Percentiles rank a stretch among this genome's conserved stretches.
Conservation (phyloP, 352 stramenopile species). For the Phytophthora pisi region DNA sequence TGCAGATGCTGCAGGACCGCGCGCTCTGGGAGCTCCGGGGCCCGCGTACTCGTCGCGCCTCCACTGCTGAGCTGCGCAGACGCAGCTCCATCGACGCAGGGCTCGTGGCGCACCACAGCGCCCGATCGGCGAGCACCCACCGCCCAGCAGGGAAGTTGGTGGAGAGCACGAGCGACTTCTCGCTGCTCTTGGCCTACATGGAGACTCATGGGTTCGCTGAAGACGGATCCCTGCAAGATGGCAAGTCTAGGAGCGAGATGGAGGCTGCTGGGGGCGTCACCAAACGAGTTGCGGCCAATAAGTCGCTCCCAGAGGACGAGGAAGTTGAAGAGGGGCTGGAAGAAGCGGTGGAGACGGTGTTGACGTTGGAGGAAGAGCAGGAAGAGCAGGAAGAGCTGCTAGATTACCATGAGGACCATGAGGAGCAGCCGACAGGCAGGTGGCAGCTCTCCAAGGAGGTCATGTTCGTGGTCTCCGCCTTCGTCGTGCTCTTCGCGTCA, state of each 20-base stretch:
- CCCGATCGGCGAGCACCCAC: slow-evolving; percentile 18
- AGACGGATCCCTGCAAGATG: background rate
- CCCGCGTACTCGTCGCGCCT: slow-evolving; percentile 19
- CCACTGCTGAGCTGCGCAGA: slow-evolving; percentile 19
- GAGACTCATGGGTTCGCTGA: background rate
- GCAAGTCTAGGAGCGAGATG: background rate
- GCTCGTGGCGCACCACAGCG: slow-evolving; percentile 5
- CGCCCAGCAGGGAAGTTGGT: slow-evolving; percentile 18
- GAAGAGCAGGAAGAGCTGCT: slow-evolving; percentile 17
- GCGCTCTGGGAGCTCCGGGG: slow-evolving; percentile 15
- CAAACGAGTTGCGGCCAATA: background rate
- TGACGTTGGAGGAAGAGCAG: slow-evolving; percentile 11
- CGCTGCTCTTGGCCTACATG: slow-evolving; percentile 25
- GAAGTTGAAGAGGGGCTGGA: slow-evolving; percentile 23
- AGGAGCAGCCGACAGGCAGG: background rate
- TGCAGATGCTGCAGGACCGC: slow-evolving; percentile 40
- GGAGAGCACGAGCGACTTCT: slow-evolving; percentile 34
- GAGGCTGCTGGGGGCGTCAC: background rate
- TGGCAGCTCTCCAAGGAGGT: slow-evolving; percentile 58
- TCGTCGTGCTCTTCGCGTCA: slow-evolving; percentile 66
- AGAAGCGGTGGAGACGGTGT: slow-evolving; percentile 9
- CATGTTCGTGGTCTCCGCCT: slow-evolving; percentile 66
- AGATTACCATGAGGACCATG: background rate
- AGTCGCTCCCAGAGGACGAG: slow-evolving; percentile 17
- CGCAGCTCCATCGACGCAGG: slow-evolving; percentile 20